Conservation (phyloP, 257 asterid genomes). For the Solanum sitiens region DNA sequence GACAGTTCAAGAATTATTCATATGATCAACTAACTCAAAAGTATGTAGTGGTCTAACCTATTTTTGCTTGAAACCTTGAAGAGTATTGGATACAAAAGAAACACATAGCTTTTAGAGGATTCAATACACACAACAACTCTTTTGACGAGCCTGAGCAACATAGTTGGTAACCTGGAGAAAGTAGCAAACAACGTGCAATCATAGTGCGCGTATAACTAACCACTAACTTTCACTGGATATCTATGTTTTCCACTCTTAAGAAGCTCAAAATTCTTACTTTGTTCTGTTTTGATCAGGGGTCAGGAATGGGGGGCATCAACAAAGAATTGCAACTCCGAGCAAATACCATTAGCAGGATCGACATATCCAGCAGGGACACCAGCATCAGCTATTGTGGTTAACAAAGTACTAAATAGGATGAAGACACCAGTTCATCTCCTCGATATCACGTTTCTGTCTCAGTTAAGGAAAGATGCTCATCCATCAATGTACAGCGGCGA, state of each 20-base stretch:
- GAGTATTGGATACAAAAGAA: background rate
- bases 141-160: background rate
- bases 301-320: slow-evolving; percentile 41
- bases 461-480: slow-evolving; percentile 71
- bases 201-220: background rate
- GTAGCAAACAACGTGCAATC: background rate
- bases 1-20: no score
- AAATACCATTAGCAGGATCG: slow-evolving; percentile 41
- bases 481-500: slow-evolving; percentile 54
- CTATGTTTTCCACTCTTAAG: background rate
- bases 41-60: background rate
- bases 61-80: background rate
- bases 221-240: background rate
- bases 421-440: slow-evolving; percentile 38
- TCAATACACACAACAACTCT: background rate
- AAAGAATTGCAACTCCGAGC: slow-evolving; percentile 47
- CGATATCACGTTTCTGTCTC: slow-evolving; percentile 58
- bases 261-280: background rate
- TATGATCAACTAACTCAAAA: background rate
- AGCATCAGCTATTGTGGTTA: slow-evolving; percentile 39
- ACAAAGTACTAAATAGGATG: slow-evolving; percentile 34
- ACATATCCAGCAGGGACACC: slow-evolving; percentile 51
- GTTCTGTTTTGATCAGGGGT: slow-evolving; percentile 23
- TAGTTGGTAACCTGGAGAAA: background rate
- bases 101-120: background rate